Conservation (phyloP, 176 grass and related monocot species). For the Juncus effusus region DNA sequence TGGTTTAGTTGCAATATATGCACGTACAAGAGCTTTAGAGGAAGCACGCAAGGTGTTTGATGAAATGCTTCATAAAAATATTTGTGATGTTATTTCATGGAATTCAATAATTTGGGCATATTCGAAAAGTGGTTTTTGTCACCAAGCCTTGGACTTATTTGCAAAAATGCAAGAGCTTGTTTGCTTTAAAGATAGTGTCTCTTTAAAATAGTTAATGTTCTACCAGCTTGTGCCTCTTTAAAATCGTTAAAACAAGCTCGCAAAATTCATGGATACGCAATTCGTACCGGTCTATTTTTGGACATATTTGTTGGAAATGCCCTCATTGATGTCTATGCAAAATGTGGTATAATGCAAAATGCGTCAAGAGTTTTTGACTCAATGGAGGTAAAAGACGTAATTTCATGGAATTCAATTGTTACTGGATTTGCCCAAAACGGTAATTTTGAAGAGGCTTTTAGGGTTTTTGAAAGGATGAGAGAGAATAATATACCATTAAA, state of each 20-base stretch:
- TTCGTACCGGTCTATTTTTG: conserved; percentile 54
- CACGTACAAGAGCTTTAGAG: conserved; percentile 53
- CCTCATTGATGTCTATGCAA: conserved; percentile 63
- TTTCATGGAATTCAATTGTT: conserved; percentile 76
- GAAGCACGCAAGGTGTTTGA: conserved; percentile 57
- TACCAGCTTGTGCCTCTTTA: conserved; percentile 83
- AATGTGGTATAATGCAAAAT: conserved; percentile 58
- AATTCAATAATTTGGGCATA: conserved; percentile 72
- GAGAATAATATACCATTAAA: conserved; percentile 52
- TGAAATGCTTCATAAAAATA: conserved; percentile 53
- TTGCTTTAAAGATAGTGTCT: conserved; percentile 44
- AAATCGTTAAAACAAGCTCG: conserved; percentile 53
- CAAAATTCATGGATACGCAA: conserved; percentile 75
- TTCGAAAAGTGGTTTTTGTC: conserved; percentile 44
- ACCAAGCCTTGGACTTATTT: conserved; percentile 53
- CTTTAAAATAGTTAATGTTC: conserved; percentile 60
- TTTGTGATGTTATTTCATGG: conserved; percentile 89
- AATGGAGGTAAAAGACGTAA: conserved; percentile 61
- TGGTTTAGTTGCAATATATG: conserved; percentile 68
- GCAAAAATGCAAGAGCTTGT: conserved; percentile 48
- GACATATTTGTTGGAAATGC: conserved; percentile 78
- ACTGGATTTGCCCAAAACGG: conserved; percentile 76
- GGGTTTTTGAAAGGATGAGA: conserved; percentile 61
- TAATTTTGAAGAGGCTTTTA: conserved; percentile 57
- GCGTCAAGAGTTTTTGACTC: conserved; percentile 63